These are phyloP conservation scores for Fusarium denticulatum DNA, from an alignment of 2,329 filamentous ascomycete genomes.

Conservation along the genomic window DNA sequence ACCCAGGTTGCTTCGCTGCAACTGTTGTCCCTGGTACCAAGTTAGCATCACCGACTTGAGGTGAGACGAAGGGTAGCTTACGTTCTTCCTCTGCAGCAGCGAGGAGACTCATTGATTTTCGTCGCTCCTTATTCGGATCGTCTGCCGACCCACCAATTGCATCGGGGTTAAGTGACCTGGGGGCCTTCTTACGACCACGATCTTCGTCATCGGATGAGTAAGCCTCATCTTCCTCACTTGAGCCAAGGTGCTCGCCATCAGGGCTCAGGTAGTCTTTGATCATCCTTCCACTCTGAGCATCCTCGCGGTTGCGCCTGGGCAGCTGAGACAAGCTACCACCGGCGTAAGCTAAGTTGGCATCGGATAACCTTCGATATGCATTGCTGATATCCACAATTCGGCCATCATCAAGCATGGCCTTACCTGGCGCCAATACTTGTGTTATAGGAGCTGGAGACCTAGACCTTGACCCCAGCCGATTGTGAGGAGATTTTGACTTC, in stretches of 20 bases:
- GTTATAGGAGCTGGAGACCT: conserved; percentile 46
- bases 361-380: conserved; percentile 76
- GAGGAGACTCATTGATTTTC: conserved; percentile 68
- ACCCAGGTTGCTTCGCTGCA: conserved; percentile 57
- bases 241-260: conserved; percentile 73
- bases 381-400: conserved; percentile 73
- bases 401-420: conserved; percentile 67
- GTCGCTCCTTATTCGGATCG: conserved; percentile 51
- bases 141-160: conserved; percentile 50
- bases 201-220: conserved; percentile 74
- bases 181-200: conserved; percentile 67
- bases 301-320: conserved; percentile 63
- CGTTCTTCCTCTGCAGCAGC: conserved; percentile 83
- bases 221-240: conserved; percentile 76
- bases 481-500: conserved; percentile 64
- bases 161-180: conserved; percentile 56
- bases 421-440: conserved; percentile 44
- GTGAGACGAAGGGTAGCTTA: conserved; percentile 55
- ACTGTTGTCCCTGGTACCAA: conserved; percentile 60
- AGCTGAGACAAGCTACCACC: conserved; percentile 71
- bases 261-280: conserved; percentile 74
- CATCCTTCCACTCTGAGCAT: conserved; percentile 63
- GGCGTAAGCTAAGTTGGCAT: conserved; percentile 73
- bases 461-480: conserved; percentile 55
- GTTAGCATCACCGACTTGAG: neutral